Conservation (phyloP, 2,329 filamentous ascomycete species). For the Lasiodiplodia gonubiensis region DNA sequence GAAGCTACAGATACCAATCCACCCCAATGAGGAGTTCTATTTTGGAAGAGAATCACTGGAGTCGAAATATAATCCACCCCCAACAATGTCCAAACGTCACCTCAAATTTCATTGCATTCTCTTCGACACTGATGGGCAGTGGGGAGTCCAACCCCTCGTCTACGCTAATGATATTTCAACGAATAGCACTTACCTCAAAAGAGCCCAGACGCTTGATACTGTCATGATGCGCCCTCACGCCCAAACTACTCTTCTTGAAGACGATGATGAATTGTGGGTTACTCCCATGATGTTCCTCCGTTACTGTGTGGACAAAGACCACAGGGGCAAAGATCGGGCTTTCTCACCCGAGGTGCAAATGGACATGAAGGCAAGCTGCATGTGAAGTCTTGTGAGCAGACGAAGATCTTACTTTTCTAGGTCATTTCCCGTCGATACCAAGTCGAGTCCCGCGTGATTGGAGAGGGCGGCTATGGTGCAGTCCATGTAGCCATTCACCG, state of each 20-base stretch:
- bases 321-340: neutral
- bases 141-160: slow-evolving; percentile 51
- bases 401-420: slow-evolving; percentile 3
- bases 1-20: slow-evolving; percentile 29
- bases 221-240: slow-evolving; percentile 39
- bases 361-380: slow-evolving; percentile 14
- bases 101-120: slow-evolving; percentile 54
- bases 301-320: slow-evolving; percentile 32
- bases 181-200: slow-evolving; percentile 49
- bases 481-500: slow-evolving; percentile 63
- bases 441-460: slow-evolving; percentile 59
- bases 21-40: slow-evolving; percentile 44
- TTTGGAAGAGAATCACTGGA: slow-evolving; percentile 39
- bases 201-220: slow-evolving; percentile 33
- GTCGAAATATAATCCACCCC: slow-evolving; percentile 1
- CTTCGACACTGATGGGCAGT: slow-evolving; percentile 44
- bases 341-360: neutral
- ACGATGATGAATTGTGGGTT: slow-evolving; percentile 50
- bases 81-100: slow-evolving; percentile 53
- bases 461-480: slow-evolving; percentile 59
- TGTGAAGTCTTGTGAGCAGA: neutral
- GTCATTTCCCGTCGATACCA: slow-evolving; percentile 43
- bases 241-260: slow-evolving; percentile 50
- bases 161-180: slow-evolving; percentile 54
- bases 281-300: slow-evolving; percentile 39